Percentiles rank a stretch among this genome's conserved stretches.
Conservation (phyloP, 495 filamentous ascomycete genomes). For the Cercophora samala region DNA sequence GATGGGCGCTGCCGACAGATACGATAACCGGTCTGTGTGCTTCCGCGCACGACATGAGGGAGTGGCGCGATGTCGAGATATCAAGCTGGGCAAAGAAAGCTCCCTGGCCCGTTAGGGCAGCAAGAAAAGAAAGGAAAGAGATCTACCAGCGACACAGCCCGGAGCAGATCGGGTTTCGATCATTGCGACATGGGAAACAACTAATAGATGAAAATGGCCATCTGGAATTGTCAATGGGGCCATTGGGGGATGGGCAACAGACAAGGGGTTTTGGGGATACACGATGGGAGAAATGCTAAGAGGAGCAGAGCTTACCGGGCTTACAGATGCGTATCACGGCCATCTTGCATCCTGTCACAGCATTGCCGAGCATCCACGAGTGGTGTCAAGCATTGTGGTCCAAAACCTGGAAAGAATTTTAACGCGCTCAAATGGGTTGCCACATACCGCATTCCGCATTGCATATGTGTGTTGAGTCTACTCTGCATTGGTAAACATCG, state of each 20-base stretch:
- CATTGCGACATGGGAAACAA: neutral
- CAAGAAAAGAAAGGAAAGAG: neutral
- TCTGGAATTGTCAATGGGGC: neutral
- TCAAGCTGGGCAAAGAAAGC: neutral
- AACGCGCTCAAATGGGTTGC: neutral
- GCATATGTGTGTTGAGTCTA: neutral
- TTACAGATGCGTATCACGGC: neutral
- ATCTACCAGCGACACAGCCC: neutral
- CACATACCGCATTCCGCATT: neutral
- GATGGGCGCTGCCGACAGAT: neutral
- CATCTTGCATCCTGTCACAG: neutral
- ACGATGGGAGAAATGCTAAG: neutral
- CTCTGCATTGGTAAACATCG: neutral
- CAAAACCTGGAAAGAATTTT: neutral
- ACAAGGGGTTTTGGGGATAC: neutral
- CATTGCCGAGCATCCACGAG: neutral
- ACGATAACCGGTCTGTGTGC: neutral
- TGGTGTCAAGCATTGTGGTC: no score
- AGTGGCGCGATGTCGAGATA: neutral
- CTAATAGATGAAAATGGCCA: neutral
- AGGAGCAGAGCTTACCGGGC: neutral
- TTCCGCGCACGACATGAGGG: neutral
- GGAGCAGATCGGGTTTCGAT: neutral
- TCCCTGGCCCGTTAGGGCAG: neutral
- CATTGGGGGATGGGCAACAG: neutral